Evolutionary conservation across 2,329 filamentous ascomycete species (phyloP).

Genomic region (Byssochlamys sp.): DNA sequence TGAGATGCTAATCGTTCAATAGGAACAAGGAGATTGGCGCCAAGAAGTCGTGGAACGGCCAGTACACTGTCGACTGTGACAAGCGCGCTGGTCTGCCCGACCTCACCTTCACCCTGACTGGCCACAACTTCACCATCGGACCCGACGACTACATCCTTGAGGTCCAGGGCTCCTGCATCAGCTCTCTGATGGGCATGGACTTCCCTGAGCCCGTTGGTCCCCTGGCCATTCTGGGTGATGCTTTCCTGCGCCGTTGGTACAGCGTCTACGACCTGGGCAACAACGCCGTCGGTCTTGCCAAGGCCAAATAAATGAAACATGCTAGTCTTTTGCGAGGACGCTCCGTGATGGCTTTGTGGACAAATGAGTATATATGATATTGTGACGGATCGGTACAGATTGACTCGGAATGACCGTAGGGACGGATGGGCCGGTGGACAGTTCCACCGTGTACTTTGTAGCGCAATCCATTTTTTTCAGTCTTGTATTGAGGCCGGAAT

Average conservation of each 20-base stretch:
- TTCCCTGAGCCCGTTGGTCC: constrained; percentile 77
- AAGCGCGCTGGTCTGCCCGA: constrained; percentile 78
- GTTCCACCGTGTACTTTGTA: neutral
- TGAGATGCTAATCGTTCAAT: neutral
- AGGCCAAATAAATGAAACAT: constrained; percentile 54
- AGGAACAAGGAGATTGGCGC: constrained; percentile 91
- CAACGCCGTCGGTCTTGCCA: constrained; percentile 77
- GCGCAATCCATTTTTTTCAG: neutral
- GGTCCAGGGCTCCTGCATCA: constrained; percentile 90
- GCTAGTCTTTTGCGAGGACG: neutral
- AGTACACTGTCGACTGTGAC: constrained; percentile 86
- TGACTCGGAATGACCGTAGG: neutral
- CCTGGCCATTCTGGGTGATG: constrained; percentile 73
- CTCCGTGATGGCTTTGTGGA: neutral
- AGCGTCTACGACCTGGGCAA: constrained; percentile 92
- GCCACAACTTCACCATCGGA: constrained; percentile 84
- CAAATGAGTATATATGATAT: neutral
- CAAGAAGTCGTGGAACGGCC: constrained; percentile 94
- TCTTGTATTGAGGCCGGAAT: neutral
- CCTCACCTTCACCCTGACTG: constrained; percentile 78
- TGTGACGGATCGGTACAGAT: neutral
- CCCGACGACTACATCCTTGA: constrained; percentile 92
- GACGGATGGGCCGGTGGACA: neutral
- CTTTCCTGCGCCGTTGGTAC: constrained; percentile 58
- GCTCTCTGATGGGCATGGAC: constrained; percentile 94